These are phyloP conservation scores for Scorias spongiosa DNA, from an alignment of 2,329 filamentous ascomycete species.

Conservation along the genomic window DNA sequence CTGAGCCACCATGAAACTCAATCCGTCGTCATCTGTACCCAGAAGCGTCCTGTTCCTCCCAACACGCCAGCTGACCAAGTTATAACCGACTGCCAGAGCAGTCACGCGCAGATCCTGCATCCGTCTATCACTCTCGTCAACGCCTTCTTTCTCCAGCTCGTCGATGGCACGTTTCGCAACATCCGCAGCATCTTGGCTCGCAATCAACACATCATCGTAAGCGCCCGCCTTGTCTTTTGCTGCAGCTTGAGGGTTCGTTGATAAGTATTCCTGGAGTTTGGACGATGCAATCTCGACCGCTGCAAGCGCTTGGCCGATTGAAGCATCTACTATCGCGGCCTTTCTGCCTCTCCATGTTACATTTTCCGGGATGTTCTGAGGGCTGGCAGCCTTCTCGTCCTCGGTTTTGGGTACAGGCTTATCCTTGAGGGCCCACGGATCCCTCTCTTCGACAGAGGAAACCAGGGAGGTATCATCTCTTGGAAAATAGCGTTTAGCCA, in stretches of 20 bases:
- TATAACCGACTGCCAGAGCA: conserved; percentile 84
- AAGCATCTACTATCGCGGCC: conserved; percentile 82
- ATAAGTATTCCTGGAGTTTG: conserved; percentile 33
- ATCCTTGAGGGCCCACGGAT: conserved; percentile 51
- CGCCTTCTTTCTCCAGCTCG: conserved; percentile 68
- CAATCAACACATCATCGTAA: conserved; percentile 80
- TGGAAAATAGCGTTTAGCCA: conserved; percentile 68
- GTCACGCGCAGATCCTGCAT: conserved; percentile 92
- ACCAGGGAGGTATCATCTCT: conserved; percentile 47
- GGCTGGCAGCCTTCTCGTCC: conserved; percentile 10
- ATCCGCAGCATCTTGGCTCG: conserved; percentile 87
- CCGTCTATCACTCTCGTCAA: conserved; percentile 66
- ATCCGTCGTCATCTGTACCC: conserved; percentile 62
- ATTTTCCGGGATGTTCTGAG: conserved; percentile 46
- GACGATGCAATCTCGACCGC: conserved; percentile 44
- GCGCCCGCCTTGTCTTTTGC: conserved; percentile 58
- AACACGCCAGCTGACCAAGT: conserved; percentile 86
- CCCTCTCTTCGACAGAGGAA: conserved; percentile 52
- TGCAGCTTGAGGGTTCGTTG: conserved; percentile 25
- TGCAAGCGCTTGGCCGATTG: conserved; percentile 72
- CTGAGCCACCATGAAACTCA: conserved; percentile 38
- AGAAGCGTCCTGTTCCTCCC: conserved; percentile 82
- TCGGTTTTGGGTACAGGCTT: conserved; percentile 18
- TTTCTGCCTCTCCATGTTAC: conserved; percentile 76
- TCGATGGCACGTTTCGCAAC: conserved; percentile 88